Percentiles rank a stretch among this genome's conserved stretches.
Evolutionary conservation across 2,329 filamentous ascomycete genomes (phyloP).

Genomic region (Harringtonia aguacate): DNA sequence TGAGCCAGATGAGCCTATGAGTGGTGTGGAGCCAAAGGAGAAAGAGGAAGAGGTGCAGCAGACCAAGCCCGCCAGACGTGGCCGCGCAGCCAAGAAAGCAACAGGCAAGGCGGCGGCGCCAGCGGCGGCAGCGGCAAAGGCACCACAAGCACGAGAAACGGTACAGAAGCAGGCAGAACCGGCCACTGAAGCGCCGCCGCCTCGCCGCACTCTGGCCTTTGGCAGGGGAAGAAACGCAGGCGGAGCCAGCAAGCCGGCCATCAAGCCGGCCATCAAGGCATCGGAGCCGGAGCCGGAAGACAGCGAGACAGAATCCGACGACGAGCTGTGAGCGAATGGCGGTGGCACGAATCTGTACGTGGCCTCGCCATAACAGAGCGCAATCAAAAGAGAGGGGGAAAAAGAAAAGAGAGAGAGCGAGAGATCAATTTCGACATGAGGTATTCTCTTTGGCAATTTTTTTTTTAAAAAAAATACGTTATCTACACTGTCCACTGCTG

Average conservation of each 20-base stretch:
- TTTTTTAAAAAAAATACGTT: no score
- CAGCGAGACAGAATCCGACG: conserved; percentile 44
- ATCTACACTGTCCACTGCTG: no score
- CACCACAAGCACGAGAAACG: no score
- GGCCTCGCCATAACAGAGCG: no score
- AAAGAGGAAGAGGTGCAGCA: background rate
- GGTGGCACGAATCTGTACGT: no score
- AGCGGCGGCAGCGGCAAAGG: no score
- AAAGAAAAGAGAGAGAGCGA: no score
- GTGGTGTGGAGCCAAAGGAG: background rate
- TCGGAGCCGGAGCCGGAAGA: conserved; percentile 15
- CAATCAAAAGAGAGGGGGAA: no score
- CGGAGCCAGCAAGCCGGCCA: conserved; percentile 1
- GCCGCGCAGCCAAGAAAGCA: background rate
- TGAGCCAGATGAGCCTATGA: conserved; percentile 22
- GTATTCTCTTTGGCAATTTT: no score
- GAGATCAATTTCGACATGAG: no score
- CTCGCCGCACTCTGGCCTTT: conserved; percentile 14
- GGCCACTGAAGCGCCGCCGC: conserved; percentile 15
- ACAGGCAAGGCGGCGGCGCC: background rate
- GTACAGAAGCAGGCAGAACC: conserved; percentile 5
- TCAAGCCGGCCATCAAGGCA: conserved; percentile 14
- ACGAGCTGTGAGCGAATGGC: conserved; percentile 37
- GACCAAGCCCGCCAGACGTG: background rate
- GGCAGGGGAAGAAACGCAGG: conserved; percentile 1